These are phyloP conservation scores for Beauveria australis DNA, from an alignment of 2,329 filamentous ascomycete species.

Conservation along the genomic window DNA sequence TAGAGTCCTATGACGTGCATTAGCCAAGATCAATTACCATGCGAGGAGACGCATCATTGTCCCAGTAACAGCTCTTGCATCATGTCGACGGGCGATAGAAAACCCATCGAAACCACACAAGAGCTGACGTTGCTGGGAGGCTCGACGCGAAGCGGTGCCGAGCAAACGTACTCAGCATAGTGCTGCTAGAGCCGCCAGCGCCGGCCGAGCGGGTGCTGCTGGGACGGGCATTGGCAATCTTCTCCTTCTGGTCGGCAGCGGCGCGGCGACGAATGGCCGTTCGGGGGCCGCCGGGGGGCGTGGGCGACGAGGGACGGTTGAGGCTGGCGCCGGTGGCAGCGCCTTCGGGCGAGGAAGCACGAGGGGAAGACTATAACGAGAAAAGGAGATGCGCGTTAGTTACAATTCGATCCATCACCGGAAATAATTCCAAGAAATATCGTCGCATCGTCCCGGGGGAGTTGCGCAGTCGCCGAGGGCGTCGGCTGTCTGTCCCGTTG, in stretches of 20 bases:
- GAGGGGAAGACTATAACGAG: constrained; percentile 44
- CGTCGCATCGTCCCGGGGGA: neutral
- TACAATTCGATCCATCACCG: neutral
- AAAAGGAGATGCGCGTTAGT: neutral
- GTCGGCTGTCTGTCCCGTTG: neutral
- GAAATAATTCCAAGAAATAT: neutral
- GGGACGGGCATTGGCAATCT: constrained; percentile 86
- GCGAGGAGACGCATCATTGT: neutral
- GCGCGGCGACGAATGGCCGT: constrained; percentile 93
- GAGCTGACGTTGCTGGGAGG: neutral
- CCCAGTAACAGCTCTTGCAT: neutral
- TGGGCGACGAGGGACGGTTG: constrained; percentile 75
- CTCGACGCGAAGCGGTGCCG: neutral
- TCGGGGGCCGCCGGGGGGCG: constrained; percentile 86
- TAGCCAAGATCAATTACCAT: constrained; percentile 15
- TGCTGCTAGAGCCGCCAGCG: constrained; percentile 92
- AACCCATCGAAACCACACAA: neutral
- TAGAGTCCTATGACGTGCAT: constrained; percentile 62
- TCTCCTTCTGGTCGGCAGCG: constrained; percentile 94
- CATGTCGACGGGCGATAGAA: neutral
- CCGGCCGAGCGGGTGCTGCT: constrained; percentile 89
- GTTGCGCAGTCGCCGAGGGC: neutral
- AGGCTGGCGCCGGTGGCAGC: constrained; percentile 60
- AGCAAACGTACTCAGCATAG: constrained; percentile 79
- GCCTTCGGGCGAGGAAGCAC: constrained; percentile 51